Base-by-base conservation (phyloP, 257 asterid species). In the Mentha longifolia region DNA sequence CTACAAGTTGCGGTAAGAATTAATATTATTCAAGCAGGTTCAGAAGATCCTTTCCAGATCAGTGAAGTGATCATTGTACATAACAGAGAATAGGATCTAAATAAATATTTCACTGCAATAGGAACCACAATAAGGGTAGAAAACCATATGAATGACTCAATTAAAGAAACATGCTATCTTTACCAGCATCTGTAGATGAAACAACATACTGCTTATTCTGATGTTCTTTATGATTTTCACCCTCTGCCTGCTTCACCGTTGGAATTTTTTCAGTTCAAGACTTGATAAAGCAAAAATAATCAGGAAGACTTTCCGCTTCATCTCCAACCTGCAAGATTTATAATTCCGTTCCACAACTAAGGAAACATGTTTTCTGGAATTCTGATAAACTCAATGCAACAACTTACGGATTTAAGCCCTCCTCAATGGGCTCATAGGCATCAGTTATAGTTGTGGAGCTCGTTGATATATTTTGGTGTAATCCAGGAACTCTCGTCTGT, bases 401-500 rank as follows among this genome's bases (percentile, higher is more conserved):
- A 66, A 63, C 88, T 81, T 81, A 86, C 88, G 78, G 82, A 35
- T 67, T 82, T 35, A 86, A 75, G 20, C 91, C 91, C 75, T 86
- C 91, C 80, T 83, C 91, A 31, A 83, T 74, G 50, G 91, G 88
- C 73, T 86, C 88, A 51, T 83, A 86, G 72, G 85, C 75, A 73
- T 86, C 91, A 25, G 85, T 86, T 62, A 86, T 86, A 31, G 81
- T 86, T 49, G 82, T 81, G 37, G 91, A 86, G 81, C 88, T 79
- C 37, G 85, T 83, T n/a, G 76, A 73, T 66, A 77, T 77, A 69
- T 81, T 82, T 79, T 86, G 88, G 77, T 86, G 59, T 74, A 86
- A 72, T 46, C 76, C 86, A 43, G 83, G 85, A 30, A 79, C 58
- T 68, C 85, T 77, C 83, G 76, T 79, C 91, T 86, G 83, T 68